A percentile compares a stretch with the other conserved stretches of the same genome.
phyloP scores from a whole-genome alignment of 805 yeast species.

The Metschnikowia chrysomelidarum region DNA sequence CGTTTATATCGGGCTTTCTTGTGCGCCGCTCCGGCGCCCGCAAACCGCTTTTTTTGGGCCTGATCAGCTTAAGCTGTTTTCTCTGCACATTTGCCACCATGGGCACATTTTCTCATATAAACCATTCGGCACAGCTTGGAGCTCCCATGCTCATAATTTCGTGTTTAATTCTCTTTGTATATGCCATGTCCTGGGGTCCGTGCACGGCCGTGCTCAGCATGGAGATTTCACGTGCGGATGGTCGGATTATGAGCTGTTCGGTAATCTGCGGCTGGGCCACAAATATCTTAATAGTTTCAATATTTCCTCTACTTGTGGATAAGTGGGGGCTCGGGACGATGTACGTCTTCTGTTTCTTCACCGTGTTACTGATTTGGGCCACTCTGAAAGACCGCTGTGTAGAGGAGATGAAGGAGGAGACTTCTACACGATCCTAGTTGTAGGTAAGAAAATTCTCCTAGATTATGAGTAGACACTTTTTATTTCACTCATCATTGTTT shows the following conservation, averaged over 20 bases:
- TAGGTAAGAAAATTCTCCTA: too few species aligned
- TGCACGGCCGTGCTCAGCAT: slow-evolving; percentile 25
- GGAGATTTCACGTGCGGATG: slow-evolving; percentile 23
- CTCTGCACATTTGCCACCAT: slow-evolving; percentile 7
- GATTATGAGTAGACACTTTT: too few species aligned
- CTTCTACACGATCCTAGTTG: too few species aligned
- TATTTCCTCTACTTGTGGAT: slow-evolving; percentile 23
- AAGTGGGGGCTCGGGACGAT: slow-evolving; percentile 22
- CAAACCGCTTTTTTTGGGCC: slow-evolving; percentile 14
- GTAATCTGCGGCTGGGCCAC: slow-evolving; percentile 23
- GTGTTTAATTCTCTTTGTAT: slow-evolving; percentile 21
- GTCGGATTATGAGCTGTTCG: slow-evolving; percentile 20
- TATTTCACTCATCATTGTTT: too few species aligned
- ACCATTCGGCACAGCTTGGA: slow-evolving; percentile 2
- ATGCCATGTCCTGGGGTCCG: slow-evolving; percentile 35
- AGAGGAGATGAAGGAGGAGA: too few species aligned
- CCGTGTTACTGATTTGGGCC: slow-evolving; percentile 18
- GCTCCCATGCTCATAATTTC: slow-evolving; percentile 17
- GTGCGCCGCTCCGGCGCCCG: slow-evolving; percentile 15
- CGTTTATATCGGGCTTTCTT: slow-evolving; percentile 19
- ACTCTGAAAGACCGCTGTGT: slow-evolving; percentile 6
- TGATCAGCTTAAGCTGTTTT: slow-evolving; percentile 5
- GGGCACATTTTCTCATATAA: slow-evolving; percentile 2
- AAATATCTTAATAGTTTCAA: slow-evolving; percentile 23
- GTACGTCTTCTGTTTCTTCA: slow-evolving; percentile 18